Base-by-base conservation (phyloP, 805 yeast genomes). In the Candida insectorum region DNA sequence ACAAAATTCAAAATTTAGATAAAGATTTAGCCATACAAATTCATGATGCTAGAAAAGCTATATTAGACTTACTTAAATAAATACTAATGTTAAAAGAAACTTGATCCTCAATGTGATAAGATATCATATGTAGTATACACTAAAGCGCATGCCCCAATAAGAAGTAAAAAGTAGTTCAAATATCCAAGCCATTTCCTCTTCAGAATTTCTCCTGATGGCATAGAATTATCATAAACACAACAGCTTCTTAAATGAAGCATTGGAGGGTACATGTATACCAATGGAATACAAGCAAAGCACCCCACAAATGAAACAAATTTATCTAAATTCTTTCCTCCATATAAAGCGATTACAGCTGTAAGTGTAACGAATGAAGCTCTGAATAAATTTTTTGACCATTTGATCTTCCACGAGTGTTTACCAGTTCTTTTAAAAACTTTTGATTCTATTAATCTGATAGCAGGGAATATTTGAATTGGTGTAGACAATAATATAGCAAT, bases 181-280 rank as follows among this genome's bases (percentile, higher is more conserved):
- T 47, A 19, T 20, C 72, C 69, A 52, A 68, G 58, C 37, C 48
- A 51, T 26, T 48, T 58, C 10, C 67, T 52, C 18, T 58, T 48
- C 8, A 67, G 64, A 9, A 39, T 48, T 31, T 52, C 58, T 3
- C 28, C 21, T 6, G 36, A 25, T 10, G 28, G 24, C 13, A 49
- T 31, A 1, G 44, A 47, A 5, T 44, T 43, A 16, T 42, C 44
- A 15, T 33, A 31, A 22, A 41, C 45, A 39, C 71, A 65, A 40
- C 78, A 74, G 35, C 77, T 63, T 49, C 64, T 71, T 34, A 77
- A 64, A 49, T 85, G 93, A 33, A 85, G 60, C 69, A 85, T 67
- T 12, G 94, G 93, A 6, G 94, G 93, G 49, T 84, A 83, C 77
- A 85, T 79, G 60, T 85, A 85, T 4, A 85, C 93, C 61, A 85